Base-by-base conservation (phyloP, 164 flowering plant genomes). In the Tetracentron sinense region DNA sequence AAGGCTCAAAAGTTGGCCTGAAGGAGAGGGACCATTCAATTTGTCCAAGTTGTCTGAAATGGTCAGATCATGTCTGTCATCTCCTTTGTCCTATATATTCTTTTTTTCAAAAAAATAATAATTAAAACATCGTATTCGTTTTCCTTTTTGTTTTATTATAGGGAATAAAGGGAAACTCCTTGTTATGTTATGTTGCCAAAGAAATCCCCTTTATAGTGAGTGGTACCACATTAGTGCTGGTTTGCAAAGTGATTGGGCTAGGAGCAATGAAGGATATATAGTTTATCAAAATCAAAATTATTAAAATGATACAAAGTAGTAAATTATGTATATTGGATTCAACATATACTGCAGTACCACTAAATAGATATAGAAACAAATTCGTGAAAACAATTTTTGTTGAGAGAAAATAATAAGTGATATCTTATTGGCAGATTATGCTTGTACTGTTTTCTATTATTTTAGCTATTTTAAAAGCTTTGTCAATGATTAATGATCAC, bases 11-110 rank as follows among this genome's bases (percentile, higher is more conserved):
- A 38, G 38, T 58, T 38, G 31, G 61, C 47, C 16, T 42, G 29
- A 38, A 58, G 30, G 35, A 46, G 27, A 38, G 20, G 48, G 49
- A 22, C 61, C 48, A 58, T 58, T 48, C 49, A 38, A 38, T 19
- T 42, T 58, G 48, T 33, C 61, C 10, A 7, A 19, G 20, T 59
- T 17, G 27, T 15, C n/a, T 49, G 53, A 51, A 51, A 20, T 21
- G 10, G 54, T 10, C 44, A 38, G 4, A 3, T 38, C 14, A 10
- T 38, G 44, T 38, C 44, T 51, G 16, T 60, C 25, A 21, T 60
- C 16, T 60, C 35, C 52, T 44, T 33, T 7, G 27, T 14, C 47
- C 23, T 35, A n/a, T n/a, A n/a, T n/a, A n/a, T n/a, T n/a, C n/a
- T n/a, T n/a, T n/a, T n/a, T n/a, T n/a, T n/a, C n/a, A n/a, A n/a